Evolutionary conservation across 441 rosid genomes (phyloP), one percentile per base, ranked within the genome.

Genomic region (Metrosideros polymorpha): DNA sequence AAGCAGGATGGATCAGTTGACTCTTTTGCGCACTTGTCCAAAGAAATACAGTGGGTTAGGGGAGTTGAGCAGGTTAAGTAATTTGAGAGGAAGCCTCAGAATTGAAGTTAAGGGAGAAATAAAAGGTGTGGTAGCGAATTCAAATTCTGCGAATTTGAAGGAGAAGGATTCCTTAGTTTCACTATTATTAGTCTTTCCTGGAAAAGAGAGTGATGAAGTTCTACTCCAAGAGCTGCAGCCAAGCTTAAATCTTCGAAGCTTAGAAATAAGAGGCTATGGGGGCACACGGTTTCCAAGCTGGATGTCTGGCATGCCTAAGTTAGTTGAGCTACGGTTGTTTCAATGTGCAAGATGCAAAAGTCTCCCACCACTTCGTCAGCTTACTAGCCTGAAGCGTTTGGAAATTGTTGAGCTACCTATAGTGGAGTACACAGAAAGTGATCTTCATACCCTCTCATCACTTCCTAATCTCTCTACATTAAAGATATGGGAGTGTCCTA

Each of bases 31-130:
- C 77, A 66, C 0, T 0, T 6, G 14, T 1, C 4, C 0, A 19
- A 0, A 39, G 7, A 19, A 0, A 1, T 35, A 1, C 0, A 0
- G 77, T 35, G 77, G 45, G 45, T 27, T 66, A 0, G 1, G 77
- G 77, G 77, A 66, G 45, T 66, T 66, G 45, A 35, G 6, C 7
- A 66, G 8, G 27, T 35, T 66, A 66, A 66, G 1, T 27, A 1
- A 66, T 18, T 66, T 66, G 77, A 35, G 45, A 35, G 45, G 77
- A 19, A 2, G 45, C 43, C 45, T 35, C 1, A 66, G 45, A 66
- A 66, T 66, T 2, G 77, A 66, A 63, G 43, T 63, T 4, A 63
- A 63, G 12, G 75, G 75, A 0, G 0, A 17, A 18, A 32, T 63
- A 63, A 1, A 1, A 35, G 27, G 35, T 32, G 45, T 0, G 0